Percentiles rank a stretch among this genome's conserved stretches.
phyloP scores from a whole-genome alignment of 2,329 filamentous ascomycete genomes.

The Aureobasidium sp. region DNA sequence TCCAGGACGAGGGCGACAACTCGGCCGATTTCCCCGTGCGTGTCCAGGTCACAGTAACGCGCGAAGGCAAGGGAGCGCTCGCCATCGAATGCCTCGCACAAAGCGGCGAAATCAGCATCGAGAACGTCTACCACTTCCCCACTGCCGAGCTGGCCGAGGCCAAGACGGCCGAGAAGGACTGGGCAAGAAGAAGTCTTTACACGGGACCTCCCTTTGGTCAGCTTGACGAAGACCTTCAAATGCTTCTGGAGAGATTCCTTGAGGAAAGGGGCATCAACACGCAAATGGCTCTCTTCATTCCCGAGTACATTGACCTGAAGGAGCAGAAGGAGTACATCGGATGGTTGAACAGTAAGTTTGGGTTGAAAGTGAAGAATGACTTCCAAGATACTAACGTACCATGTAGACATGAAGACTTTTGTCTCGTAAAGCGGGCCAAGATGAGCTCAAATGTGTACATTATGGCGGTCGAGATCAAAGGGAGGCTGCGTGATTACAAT shows the following conservation, averaged over 20 bases:
- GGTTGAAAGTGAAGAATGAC: not conserved
- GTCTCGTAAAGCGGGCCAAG: constrained; percentile 49
- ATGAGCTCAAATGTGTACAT: not conserved
- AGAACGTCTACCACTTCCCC: constrained; percentile 84
- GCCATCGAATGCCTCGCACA: constrained; percentile 80
- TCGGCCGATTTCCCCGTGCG: constrained; percentile 67
- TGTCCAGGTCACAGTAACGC: constrained; percentile 82
- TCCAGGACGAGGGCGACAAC: constrained; percentile 49
- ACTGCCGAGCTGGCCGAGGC: constrained; percentile 71
- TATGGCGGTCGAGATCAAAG: not conserved
- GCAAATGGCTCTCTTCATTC: constrained; percentile 79
- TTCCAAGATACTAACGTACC: constrained; percentile 8
- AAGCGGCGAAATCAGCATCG: constrained; percentile 78
- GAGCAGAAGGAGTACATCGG: constrained; percentile 94
- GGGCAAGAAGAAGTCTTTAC: constrained; percentile 71
- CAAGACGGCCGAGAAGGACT: constrained; percentile 60
- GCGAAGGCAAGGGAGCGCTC: constrained; percentile 75
- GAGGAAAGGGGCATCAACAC: constrained; percentile 90
- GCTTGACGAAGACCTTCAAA: constrained; percentile 92
- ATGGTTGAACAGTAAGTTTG: constrained; percentile 66
- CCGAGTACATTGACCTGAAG: constrained; percentile 96
- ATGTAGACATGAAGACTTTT: constrained; percentile 72
- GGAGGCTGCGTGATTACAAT: not conserved
- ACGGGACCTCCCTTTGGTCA: constrained; percentile 87
- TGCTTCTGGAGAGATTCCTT: constrained; percentile 84